These are phyloP conservation scores for Leishmania martiniquensis DNA, from an alignment of 208 protist genomes.

Conservation along the genomic window DNA sequence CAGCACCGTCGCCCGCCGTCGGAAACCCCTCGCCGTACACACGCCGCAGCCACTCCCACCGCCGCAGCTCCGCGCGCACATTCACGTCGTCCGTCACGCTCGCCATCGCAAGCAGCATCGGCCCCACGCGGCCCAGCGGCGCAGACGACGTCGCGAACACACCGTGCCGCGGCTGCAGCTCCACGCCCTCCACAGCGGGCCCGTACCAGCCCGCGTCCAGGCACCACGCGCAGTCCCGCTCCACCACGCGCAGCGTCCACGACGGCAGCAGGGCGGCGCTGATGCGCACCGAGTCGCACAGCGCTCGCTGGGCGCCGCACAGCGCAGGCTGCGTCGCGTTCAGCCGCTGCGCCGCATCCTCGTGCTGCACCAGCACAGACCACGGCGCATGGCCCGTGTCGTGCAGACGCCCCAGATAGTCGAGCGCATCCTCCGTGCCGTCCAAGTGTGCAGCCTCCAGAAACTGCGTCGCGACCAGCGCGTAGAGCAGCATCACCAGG, in stretches of 20 bases:
- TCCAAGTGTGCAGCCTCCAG: too few species aligned
- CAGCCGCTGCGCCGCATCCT: neutral
- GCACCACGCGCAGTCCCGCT: neutral
- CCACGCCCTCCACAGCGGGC: neutral
- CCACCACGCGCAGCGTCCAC: conserved; percentile 7
- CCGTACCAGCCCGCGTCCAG: neutral
- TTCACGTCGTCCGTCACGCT: conserved; percentile 29
- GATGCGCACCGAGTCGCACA: neutral
- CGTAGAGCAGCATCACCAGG: too few species aligned
- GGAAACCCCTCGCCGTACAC: conserved; percentile 1
- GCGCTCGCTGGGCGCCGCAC: neutral
- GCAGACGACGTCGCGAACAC: conserved; percentile 14
- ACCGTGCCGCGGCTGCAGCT: neutral
- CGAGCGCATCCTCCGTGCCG: too few species aligned
- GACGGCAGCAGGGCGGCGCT: neutral
- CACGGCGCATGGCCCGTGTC: neutral
- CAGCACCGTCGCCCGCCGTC: neutral
- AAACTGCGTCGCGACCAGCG: too few species aligned
- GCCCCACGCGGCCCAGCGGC: conserved; percentile 20
- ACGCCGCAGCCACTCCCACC: conserved; percentile 18
- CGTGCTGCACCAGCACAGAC: conserved; percentile 11
- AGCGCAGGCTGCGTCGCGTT: neutral
- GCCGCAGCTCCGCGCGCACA: neutral
- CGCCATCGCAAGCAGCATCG: conserved; percentile 34
- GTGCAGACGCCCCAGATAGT: neutral